Evolutionary conservation across 768 basidiomycete species (phyloP), one percentile per base, ranked within the genome.

Genomic region (Coprinopsis sp.): DNA sequence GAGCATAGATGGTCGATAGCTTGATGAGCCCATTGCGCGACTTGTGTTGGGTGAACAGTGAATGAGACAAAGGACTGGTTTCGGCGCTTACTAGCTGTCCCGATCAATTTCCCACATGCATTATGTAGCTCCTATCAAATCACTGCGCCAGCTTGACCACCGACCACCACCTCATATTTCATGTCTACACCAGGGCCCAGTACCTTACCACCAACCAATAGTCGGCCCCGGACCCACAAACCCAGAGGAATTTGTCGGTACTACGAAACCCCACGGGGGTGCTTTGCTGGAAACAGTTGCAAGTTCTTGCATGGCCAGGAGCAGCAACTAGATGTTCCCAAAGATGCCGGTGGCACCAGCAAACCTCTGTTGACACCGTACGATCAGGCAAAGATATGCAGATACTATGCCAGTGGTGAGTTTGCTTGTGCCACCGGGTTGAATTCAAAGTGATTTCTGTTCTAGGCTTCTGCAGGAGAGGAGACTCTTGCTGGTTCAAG

Each of bases 401-500:
- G 60, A 46, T 87, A 73, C 65, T 88, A 76, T 47, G 74, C 73
- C 4, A 66, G 71, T 39, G 84, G 84, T 79, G 44, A n/a, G 67
- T 54, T 6, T 22, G 40, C 19, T 28, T 28, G 11, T 36, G 1
- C 22, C 33, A 37, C 18, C 24, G 30, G 42, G 14, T 10, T 48
- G 37, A 34, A 21, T 33, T 8, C 29, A 28, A 19, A 22, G 46
- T 43, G 41, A 39, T 45, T 24, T 49, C 21, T 8, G 23, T 19
- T 22, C 37, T 45, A 87, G 88, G 89, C 0, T 86, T 75, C 60
- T 91, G 89, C 58, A 79, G 73, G 52, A 70, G 77, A 25, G 87
- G 84, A 11, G 78, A 78, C 36, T 62, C 65, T 27, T 91, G 89
- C 59, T 90, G 88, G 89, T 91, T 89, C 63, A 60, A 67, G 25